Evolutionary conservation across 352 stramenopile genomes (phyloP).

Genomic region (Blastocystis sp.): DNA sequence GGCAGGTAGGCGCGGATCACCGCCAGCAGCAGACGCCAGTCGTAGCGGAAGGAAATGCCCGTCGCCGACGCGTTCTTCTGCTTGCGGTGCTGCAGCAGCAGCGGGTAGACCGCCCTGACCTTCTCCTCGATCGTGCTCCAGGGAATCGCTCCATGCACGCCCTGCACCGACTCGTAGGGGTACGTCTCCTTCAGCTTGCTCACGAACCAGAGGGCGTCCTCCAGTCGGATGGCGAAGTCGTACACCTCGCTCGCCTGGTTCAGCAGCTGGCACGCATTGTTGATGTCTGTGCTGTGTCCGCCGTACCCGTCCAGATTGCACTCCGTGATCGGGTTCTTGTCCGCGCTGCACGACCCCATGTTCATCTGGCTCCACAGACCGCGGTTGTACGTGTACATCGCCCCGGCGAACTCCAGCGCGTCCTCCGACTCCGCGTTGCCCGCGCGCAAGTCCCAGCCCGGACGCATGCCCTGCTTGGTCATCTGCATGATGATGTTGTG

Average conservation of each 20-base stretch:
- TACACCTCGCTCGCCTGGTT: slow-evolving; percentile 41
- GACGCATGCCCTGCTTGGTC: slow-evolving; percentile 61
- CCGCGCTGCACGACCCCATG: slow-evolving; percentile 5
- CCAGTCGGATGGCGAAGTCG: slow-evolving; percentile 34
- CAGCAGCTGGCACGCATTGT: slow-evolving; percentile 27
- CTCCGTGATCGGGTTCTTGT: slow-evolving; percentile 65
- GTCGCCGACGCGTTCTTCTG: slow-evolving; percentile 1
- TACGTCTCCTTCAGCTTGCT: slow-evolving; percentile 41
- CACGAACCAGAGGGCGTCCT: slow-evolving; percentile 44
- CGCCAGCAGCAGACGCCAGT: slow-evolving; percentile 52
- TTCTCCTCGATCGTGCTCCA: slow-evolving; percentile 13
- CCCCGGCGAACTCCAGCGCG: slow-evolving; percentile 47
- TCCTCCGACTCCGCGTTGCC: slow-evolving; percentile 48
- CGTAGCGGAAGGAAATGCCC: slow-evolving; percentile 66
- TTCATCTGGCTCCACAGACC: slow-evolving; percentile 47
- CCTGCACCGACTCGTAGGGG: slow-evolving; percentile 16
- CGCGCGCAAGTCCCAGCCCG: slow-evolving; percentile 41
- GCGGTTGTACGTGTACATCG: slow-evolving; percentile 65
- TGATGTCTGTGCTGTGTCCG: slow-evolving; percentile 63
- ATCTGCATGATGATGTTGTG: slow-evolving; percentile 65
- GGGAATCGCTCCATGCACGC: slow-evolving; percentile 45
- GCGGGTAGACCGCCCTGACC: slow-evolving; percentile 9
- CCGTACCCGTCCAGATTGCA: slow-evolving; percentile 64
- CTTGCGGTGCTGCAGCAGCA: slow-evolving; percentile 41
- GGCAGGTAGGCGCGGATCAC: slow-evolving; percentile 54